These are phyloP conservation scores for Microbotryum violaceum DNA, from an alignment of 1,284 basidiomycete genomes.

Conservation along the genomic window DNA sequence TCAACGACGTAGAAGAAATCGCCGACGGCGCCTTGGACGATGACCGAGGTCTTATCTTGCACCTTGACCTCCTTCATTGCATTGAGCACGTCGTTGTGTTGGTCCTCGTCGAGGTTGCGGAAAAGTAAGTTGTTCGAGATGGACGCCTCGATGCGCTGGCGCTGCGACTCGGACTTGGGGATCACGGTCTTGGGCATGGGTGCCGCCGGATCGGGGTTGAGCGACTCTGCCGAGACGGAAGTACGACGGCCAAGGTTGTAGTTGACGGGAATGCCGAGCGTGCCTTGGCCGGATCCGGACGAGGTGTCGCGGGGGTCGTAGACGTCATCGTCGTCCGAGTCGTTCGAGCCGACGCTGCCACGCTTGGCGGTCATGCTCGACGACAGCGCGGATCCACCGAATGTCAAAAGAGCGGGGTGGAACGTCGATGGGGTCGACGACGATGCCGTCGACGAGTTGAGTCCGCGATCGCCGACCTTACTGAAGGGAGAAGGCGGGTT, in stretches of 20 bases:
- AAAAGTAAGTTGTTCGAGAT: slow-evolving; percentile 90
- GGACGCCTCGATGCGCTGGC: slow-evolving; percentile 74
- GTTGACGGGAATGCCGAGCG: slow-evolving; percentile 12
- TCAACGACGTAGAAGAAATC: slow-evolving; percentile 99
- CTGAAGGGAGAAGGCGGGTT: slow-evolving; percentile 20
- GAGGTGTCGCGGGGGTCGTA: slow-evolving; percentile 26
- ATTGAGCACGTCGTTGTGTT: slow-evolving; percentile 81
- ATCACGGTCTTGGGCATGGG: slow-evolving; percentile 51
- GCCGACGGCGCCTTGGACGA: slow-evolving; percentile 91
- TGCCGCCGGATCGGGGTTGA: slow-evolving; percentile 57
- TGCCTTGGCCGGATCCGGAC: neutral
- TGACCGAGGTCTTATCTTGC: slow-evolving; percentile 69
- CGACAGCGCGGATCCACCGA: slow-evolving; percentile 7
- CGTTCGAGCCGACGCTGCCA: slow-evolving; percentile 9
- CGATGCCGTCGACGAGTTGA: slow-evolving; percentile 13
- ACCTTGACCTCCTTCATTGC: slow-evolving; percentile 90
- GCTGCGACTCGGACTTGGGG: slow-evolving; percentile 76
- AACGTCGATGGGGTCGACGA: slow-evolving; percentile 13
- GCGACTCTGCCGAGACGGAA: slow-evolving; percentile 95
- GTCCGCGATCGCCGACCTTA: neutral
- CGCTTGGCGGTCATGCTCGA: slow-evolving; percentile 1
- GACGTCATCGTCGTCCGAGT: slow-evolving; percentile 22
- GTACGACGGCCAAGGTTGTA: slow-evolving; percentile 65
- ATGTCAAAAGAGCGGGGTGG: slow-evolving; percentile 5
- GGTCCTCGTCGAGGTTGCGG: slow-evolving; percentile 91